Conservation (phyloP, 192 early-diverging fungal genomes). For the Linnemannia schmuckeri region DNA sequence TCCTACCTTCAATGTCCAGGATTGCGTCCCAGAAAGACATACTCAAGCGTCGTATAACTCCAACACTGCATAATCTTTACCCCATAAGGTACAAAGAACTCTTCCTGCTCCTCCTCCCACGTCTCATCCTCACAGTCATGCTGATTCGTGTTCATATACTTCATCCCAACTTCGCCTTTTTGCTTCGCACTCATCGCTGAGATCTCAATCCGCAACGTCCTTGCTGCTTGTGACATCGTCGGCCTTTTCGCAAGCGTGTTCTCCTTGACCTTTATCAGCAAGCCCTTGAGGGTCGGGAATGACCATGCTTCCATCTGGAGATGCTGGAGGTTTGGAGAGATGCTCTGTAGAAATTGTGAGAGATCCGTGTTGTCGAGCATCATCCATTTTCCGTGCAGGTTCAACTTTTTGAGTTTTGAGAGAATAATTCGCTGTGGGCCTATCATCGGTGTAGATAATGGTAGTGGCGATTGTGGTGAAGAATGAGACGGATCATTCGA, state of each 20-base stretch:
- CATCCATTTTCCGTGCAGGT: background rate
- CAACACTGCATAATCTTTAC: too few relatives aligned
- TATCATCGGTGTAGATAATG: background rate
- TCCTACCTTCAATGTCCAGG: too few relatives aligned
- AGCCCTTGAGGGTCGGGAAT: background rate
- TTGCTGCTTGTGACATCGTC: background rate
- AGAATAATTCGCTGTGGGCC: background rate
- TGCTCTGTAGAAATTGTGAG: background rate
- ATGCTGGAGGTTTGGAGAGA: background rate
- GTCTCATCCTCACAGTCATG: background rate
- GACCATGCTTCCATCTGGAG: background rate
- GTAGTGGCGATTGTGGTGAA: too few relatives aligned
- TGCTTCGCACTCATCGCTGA: background rate
- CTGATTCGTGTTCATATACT: background rate
- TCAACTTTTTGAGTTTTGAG: background rate
- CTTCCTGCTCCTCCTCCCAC: background rate
- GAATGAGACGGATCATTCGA: too few relatives aligned
- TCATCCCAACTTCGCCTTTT: background rate
- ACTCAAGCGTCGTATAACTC: too few relatives aligned
- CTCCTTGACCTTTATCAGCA: background rate
- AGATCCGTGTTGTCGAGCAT: background rate
- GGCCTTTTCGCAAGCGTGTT: background rate
- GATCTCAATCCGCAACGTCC: background rate
- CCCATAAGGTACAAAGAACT: too few relatives aligned
- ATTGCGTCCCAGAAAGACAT: too few relatives aligned